phyloP scores from a whole-genome alignment of 345 rosid genomes.

The Stellera chamaejasme region DNA sequence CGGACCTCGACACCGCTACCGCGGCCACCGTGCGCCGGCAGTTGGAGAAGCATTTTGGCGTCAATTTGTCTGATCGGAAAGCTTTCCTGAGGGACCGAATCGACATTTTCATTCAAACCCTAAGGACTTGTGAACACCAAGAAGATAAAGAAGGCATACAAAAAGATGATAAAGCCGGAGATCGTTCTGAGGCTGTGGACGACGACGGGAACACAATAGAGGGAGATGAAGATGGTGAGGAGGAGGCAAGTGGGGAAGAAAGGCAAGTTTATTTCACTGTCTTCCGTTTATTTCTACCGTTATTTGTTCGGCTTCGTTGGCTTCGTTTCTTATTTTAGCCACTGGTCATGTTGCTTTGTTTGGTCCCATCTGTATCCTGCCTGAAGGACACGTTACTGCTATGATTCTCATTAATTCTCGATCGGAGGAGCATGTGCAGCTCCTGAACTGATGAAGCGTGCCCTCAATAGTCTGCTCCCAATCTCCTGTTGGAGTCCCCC shows the following conservation, averaged over 20 bases:
- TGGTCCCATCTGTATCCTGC: conserved; percentile 4
- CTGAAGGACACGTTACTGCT: neutral
- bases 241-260: conserved; percentile 9
- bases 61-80: conserved; percentile 59
- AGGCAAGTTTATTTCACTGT: conserved; percentile 16
- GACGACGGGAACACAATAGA: conserved; percentile 20
- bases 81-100: conserved; percentile 63
- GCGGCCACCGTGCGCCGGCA: conserved; percentile 62
- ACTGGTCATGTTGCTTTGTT: neutral
- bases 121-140: conserved; percentile 12
- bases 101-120: conserved; percentile 49
- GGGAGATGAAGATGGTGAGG: conserved; percentile 22
- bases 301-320: neutral
- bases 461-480: no score
- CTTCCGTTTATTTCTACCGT: conserved; percentile 1
- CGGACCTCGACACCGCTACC: conserved; percentile 77
- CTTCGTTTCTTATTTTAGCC: neutral
- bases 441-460: no score
- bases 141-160: conserved; percentile 11
- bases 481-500: no score
- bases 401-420: neutral
- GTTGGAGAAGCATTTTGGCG: conserved; percentile 51
- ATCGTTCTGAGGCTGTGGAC: neutral
- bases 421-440: neutral
- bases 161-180: conserved; percentile 18